These are phyloP conservation scores for Scheffersomyces lignicola DNA, from an alignment of 1,139 yeast genomes.

Conservation along the genomic window DNA sequence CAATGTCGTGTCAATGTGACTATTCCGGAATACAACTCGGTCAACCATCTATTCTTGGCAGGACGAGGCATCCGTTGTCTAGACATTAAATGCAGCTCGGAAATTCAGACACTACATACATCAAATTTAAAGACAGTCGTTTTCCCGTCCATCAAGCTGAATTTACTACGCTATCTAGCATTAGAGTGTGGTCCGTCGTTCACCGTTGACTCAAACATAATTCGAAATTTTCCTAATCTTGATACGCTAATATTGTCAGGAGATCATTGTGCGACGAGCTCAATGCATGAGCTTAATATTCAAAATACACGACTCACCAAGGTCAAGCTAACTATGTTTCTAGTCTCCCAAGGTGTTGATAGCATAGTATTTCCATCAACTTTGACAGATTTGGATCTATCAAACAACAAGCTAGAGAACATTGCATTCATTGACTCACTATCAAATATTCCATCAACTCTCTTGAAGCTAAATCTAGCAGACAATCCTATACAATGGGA, in stretches of 20 bases:
- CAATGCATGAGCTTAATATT: not conserved
- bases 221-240: not conserved
- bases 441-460: constrained; percentile 8
- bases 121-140: no score
- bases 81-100: not conserved
- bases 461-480: constrained; percentile 18
- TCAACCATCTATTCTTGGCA: constrained; percentile 13
- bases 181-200: no score
- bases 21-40: constrained; percentile 18
- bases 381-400: constrained; percentile 14
- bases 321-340: constrained; percentile 2
- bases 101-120: no score
- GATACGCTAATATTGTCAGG: not conserved
- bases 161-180: no score
- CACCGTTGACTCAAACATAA: not conserved
- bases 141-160: no score
- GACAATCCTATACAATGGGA: constrained; percentile 28
- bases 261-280: not conserved
- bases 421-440: constrained; percentile 4
- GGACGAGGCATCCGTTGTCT: constrained; percentile 6
- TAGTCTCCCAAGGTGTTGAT: not conserved
- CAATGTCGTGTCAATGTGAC: constrained; percentile 7
- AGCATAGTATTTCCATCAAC: constrained; percentile 10
- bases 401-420: constrained; percentile 16
- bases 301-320: not conserved